Percentiles rank a stretch among this genome's conserved stretches.
Conservation (phyloP, 2,329 filamentous ascomycete species). For the Hypomyces rosellus region DNA sequence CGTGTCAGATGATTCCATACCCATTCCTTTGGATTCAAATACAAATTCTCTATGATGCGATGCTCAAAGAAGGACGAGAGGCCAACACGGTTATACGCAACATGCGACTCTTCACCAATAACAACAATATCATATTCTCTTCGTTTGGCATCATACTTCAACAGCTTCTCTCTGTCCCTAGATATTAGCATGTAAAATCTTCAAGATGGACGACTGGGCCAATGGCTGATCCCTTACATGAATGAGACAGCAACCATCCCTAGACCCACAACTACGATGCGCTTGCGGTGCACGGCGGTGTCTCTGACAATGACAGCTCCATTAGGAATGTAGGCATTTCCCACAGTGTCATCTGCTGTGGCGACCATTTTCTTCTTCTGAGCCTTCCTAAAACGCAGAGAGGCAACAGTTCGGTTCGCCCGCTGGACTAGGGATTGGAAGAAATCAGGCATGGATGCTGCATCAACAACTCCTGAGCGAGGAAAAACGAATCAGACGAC, state of each 20-base stretch:
- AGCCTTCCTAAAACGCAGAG: too few relatives aligned
- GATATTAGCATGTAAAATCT: neutral
- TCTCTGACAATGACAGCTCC: too few relatives aligned
- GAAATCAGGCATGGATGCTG: too few relatives aligned
- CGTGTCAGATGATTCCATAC: slow-evolving; percentile 33
- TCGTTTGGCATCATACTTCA: slow-evolving; percentile 73
- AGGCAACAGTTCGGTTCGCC: too few relatives aligned
- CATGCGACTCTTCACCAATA: slow-evolving; percentile 79
- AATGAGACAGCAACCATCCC: slow-evolving; percentile 91
- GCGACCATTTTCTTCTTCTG: too few relatives aligned
- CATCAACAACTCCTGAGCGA: too few relatives aligned
- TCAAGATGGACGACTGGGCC: neutral
- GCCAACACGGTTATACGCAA: slow-evolving; percentile 88
- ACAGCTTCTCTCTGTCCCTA: slow-evolving; percentile 66
- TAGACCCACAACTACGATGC: slow-evolving; percentile 72
- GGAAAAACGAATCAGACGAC: too few relatives aligned
- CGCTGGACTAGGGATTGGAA: too few relatives aligned
- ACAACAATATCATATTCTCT: slow-evolving; percentile 76
- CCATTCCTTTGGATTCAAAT: slow-evolving; percentile 80
- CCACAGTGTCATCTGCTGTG: too few relatives aligned
- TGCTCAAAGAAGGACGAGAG: slow-evolving; percentile 86
- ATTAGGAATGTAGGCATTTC: too few relatives aligned
- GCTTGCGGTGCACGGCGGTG: too few relatives aligned
- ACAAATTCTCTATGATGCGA: slow-evolving; percentile 77
- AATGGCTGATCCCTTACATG: slow-evolving; percentile 53